These are phyloP conservation scores for Coix lacrymajobi DNA, from an alignment of 176 grass and related monocot species.

Conservation along the genomic window DNA sequence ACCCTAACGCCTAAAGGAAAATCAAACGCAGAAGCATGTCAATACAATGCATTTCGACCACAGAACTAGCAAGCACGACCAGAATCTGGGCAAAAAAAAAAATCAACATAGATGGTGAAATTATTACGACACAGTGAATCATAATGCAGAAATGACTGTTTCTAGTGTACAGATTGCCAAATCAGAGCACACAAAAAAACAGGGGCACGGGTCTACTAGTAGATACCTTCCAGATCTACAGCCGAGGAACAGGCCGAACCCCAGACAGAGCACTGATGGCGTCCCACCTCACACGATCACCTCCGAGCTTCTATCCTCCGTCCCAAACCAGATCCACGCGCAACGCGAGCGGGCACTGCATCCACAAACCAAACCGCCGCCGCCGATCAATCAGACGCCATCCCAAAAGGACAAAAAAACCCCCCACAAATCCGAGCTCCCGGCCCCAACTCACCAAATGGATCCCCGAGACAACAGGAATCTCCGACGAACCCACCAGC, in stretches of 20 bases:
- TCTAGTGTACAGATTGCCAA: not conserved
- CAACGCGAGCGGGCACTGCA: conserved; percentile 20
- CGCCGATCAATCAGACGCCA: not conserved
- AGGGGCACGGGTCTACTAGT: not conserved
- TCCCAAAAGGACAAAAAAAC: not conserved
- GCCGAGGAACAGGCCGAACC: not conserved
- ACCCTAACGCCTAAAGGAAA: conserved; percentile 18
- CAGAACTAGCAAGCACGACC: not conserved
- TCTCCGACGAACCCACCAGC: not conserved
- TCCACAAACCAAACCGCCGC: conserved; percentile 2
- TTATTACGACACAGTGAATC: not conserved
- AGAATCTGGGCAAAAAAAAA: not conserved
- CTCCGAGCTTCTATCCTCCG: not conserved
- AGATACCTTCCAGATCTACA: conserved; percentile 43
- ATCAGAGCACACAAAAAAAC: not conserved
- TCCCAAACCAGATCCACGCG: not conserved
- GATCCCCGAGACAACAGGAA: not conserved
- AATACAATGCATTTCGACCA: not conserved
- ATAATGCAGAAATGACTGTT: not conserved
- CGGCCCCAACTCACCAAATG: conserved; percentile 11
- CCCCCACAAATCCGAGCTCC: not conserved
- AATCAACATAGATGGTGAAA: not conserved
- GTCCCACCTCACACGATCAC: not conserved
- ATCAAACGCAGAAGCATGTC: conserved; percentile 13
- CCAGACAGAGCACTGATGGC: not conserved